Evolutionary conservation across 2,329 filamentous ascomycete genomes (phyloP).

Genomic region (Pseudocercospora vitis): DNA sequence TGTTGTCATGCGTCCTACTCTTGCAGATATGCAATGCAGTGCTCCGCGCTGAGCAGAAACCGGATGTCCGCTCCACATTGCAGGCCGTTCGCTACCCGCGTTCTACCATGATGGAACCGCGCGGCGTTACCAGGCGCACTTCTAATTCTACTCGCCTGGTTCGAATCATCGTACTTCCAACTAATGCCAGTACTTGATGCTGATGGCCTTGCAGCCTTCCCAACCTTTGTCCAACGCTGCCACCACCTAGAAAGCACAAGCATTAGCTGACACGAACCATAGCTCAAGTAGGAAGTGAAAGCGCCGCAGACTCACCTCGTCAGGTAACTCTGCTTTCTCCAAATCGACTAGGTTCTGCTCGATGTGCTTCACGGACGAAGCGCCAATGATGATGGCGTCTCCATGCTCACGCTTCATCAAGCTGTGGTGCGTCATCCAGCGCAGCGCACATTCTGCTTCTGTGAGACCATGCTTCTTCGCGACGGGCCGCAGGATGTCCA

Average conservation of each 20-base stretch:
- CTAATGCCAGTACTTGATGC: conserved; percentile 16
- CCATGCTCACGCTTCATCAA: conserved; percentile 34
- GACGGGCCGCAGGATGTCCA: conserved; percentile 43
- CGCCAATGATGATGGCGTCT: conserved; percentile 46
- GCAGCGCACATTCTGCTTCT: conserved; percentile 45
- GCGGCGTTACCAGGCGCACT: not conserved
- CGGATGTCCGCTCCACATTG: too few relatives aligned
- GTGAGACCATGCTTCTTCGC: conserved; percentile 45
- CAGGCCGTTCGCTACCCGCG: too few relatives aligned
- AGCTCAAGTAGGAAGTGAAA: not conserved
- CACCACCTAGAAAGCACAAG: not conserved
- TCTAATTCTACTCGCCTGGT: not conserved
- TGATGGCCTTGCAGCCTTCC: conserved; percentile 16
- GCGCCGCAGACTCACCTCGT: conserved; percentile 34
- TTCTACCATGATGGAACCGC: too few relatives aligned
- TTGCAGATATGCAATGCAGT: too few relatives aligned
- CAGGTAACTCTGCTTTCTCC: conserved; percentile 44
- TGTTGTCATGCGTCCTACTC: too few relatives aligned
- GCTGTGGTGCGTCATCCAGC: conserved; percentile 51
- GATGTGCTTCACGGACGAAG: conserved; percentile 40
- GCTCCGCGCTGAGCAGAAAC: too few relatives aligned
- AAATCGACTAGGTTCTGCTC: conserved; percentile 42
- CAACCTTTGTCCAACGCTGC: conserved; percentile 5
- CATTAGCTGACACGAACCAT: too few relatives aligned
- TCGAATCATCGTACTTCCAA: not conserved